phyloP scores from a whole-genome alignment of 139 green algal species.

The Deuterostichococcus epilithicus region DNA sequence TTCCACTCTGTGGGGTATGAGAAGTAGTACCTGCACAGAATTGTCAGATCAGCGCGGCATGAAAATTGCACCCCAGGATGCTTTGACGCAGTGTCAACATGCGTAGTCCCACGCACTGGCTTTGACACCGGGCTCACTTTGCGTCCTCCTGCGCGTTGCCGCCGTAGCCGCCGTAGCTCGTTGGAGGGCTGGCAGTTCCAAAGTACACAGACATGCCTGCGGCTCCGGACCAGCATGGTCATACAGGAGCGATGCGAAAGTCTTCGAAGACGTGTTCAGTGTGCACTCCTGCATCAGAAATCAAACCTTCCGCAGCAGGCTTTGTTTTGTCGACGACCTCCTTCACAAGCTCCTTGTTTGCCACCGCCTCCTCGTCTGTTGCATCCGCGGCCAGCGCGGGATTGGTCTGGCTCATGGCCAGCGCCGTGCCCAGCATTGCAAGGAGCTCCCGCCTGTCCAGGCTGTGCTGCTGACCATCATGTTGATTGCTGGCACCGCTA shows the following conservation, averaged over 20 bases:
- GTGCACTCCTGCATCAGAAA: no score
- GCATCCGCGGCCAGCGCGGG: not conserved
- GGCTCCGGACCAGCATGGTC: no score
- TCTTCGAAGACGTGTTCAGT: no score
- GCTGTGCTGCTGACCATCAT: not conserved
- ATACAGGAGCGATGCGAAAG: no score
- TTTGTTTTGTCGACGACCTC: not conserved
- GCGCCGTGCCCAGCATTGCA: not conserved
- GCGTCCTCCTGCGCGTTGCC: conserved; percentile 66
- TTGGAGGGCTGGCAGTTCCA: conserved; percentile 66
- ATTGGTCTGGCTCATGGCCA: not conserved
- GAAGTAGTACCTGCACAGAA: conserved; percentile 59
- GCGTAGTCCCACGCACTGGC: not conserved
- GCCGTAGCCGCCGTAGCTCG: conserved; percentile 79
- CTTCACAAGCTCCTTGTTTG: not conserved
- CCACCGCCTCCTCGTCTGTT: not conserved
- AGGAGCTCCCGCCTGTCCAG: not conserved
- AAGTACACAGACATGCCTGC: conserved; percentile 11
- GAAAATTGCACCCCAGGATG: not conserved
- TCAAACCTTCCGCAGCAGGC: not conserved
- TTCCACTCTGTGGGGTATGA: conserved; percentile 80
- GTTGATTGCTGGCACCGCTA: not conserved
- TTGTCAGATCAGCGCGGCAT: not conserved
- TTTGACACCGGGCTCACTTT: conserved; percentile 32
- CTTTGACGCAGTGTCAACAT: not conserved